These are phyloP conservation scores for Collybia nuda DNA, from an alignment of 768 basidiomycete species.

Conservation along the genomic window DNA sequence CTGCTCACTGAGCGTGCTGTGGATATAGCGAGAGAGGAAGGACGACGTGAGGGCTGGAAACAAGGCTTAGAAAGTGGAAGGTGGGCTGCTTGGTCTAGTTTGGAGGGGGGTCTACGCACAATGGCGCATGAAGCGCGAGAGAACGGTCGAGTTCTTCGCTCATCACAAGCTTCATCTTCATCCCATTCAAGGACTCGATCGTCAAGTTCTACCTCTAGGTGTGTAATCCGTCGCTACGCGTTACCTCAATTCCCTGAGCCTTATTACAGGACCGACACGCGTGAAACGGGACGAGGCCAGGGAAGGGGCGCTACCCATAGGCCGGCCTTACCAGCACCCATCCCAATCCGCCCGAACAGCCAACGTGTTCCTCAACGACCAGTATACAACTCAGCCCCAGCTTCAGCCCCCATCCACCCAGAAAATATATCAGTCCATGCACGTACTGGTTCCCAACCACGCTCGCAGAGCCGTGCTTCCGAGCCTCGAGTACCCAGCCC, in stretches of 20 bases:
- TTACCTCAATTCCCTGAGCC: neutral
- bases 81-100: conserved; percentile 7
- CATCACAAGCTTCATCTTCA: conserved; percentile 3
- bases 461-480: conserved; percentile 1
- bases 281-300: neutral
- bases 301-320: neutral
- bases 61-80: conserved; percentile 40
- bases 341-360: conserved; percentile 10
- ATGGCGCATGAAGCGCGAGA: neutral
- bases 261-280: neutral
- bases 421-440: conserved; percentile 15
- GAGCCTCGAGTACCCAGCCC: neutral
- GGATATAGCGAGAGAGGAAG: conserved; percentile 53
- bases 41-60: conserved; percentile 48
- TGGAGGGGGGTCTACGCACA: neutral
- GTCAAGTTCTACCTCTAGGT: neutral
- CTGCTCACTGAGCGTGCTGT: conserved; percentile 47
- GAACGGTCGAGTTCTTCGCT: neutral
- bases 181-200: conserved; percentile 10
- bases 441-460: neutral
- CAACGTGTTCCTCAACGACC: conserved; percentile 12
- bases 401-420: conserved; percentile 5
- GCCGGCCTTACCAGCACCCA: conserved; percentile 19
- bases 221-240: neutral
- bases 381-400: neutral